Percentiles rank a stretch among this genome's conserved stretches.
These are phyloP conservation scores for Tolypocladium sp. DNA, from an alignment of 2,329 filamentous ascomycete genomes.

Conservation along the genomic window DNA sequence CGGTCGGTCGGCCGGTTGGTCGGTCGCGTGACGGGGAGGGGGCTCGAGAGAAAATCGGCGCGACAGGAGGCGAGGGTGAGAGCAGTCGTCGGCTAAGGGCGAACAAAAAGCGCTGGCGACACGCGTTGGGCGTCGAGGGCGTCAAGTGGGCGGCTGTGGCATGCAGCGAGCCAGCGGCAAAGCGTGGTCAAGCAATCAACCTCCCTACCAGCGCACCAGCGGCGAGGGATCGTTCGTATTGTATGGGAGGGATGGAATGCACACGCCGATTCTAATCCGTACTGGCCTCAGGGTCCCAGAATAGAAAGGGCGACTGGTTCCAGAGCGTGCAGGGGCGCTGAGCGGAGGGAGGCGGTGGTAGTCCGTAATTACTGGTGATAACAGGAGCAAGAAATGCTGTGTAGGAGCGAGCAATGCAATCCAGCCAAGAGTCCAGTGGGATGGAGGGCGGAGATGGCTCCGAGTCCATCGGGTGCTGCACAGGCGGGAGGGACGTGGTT, in stretches of 20 bases:
- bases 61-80: not conserved
- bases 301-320: not conserved
- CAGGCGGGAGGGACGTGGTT: constrained; percentile 7
- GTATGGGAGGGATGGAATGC: not conserved
- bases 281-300: not conserved
- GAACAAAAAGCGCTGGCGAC: not conserved
- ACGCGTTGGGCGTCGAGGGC: not conserved
- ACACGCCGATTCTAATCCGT: not conserved
- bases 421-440: not conserved
- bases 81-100: not conserved
- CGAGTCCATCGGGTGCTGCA: not conserved
- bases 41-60: not conserved
- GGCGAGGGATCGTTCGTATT: not conserved
- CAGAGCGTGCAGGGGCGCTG: not conserved
- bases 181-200: not conserved
- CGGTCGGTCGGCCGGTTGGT: not conserved
- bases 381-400: not conserved
- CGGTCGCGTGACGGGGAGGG: not conserved
- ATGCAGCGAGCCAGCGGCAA: not conserved
- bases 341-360: not conserved
- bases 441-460: not conserved
- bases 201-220: not conserved
- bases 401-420: not conserved
- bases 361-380: not conserved
- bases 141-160: not conserved